These are phyloP conservation scores for Ambrosiella beaveri DNA, from an alignment of 2,329 filamentous ascomycete species.

Conservation along the genomic window DNA sequence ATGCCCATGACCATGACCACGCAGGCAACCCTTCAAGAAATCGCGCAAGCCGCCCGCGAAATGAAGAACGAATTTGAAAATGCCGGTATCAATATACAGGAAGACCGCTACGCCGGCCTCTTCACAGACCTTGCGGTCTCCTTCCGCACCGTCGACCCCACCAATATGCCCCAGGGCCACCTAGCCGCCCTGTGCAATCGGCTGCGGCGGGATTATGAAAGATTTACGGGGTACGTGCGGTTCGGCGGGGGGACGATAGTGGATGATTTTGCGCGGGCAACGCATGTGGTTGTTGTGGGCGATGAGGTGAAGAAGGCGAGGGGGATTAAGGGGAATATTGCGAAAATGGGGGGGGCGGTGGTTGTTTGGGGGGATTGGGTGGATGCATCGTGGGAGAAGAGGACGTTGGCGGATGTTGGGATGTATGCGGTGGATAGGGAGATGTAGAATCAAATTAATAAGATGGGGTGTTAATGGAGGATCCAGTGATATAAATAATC, in stretches of 20 bases:
- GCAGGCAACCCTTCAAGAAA: too few relatives aligned
- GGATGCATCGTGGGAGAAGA: conserved; percentile 61
- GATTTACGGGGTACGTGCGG: conserved; percentile 37
- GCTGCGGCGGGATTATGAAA: conserved; percentile 19
- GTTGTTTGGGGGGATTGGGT: conserved; percentile 59
- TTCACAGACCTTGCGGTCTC: conserved; percentile 31
- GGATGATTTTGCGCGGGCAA: conserved; percentile 37
- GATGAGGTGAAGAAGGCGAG: conserved; percentile 24
- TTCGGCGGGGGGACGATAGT: conserved; percentile 53
- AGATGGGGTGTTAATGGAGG: too few relatives aligned
- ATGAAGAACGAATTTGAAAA: conserved; percentile 35
- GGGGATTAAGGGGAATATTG: conserved; percentile 16
- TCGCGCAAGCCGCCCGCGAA: conserved; percentile 22
- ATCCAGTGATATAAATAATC: too few relatives aligned
- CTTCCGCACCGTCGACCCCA: conserved; percentile 19
- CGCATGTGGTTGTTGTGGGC: conserved; percentile 49
- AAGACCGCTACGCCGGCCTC: conserved; percentile 31
- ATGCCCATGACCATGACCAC: conserved; percentile 32
- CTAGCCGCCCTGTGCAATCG: conserved; percentile 15
- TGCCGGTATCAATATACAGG: conserved; percentile 33
- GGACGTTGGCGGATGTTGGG: conserved; percentile 67
- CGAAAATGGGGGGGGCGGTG: conserved; percentile 32
- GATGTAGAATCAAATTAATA: background rate
- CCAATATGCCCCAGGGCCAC: background rate
- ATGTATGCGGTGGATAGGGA: conserved; percentile 23